These are phyloP conservation scores for Xylaria cubensis DNA, from an alignment of 495 filamentous ascomycete species.

Conservation along the genomic window DNA sequence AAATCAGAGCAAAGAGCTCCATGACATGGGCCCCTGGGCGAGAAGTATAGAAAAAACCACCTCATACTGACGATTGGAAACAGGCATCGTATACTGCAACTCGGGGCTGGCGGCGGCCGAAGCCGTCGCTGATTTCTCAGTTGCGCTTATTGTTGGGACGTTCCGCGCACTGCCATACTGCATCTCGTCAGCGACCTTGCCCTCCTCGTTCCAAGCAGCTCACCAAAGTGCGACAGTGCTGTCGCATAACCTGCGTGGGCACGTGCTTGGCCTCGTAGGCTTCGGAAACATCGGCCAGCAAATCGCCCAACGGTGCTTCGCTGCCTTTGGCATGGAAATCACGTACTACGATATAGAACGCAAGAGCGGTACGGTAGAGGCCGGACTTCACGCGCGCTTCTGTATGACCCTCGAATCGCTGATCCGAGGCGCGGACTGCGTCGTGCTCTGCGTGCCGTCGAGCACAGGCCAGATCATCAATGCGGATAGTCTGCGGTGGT, in stretches of 20 bases:
- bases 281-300: constrained; percentile 73
- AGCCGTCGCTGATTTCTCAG: constrained; percentile 69
- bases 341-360: constrained; percentile 70
- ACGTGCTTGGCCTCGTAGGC: constrained; percentile 67
- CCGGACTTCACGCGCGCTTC: constrained; percentile 56
- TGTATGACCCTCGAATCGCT: constrained; percentile 59
- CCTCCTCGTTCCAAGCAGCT: constrained; percentile 59
- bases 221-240: constrained; percentile 62
- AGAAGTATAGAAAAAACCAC: background rate
- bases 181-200: constrained; percentile 51
- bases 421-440: constrained; percentile 64
- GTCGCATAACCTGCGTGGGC: constrained; percentile 64
- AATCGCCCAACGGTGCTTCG: constrained; percentile 62
- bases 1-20: background rate
- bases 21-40: background rate
- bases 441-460: constrained; percentile 71
- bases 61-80: background rate
- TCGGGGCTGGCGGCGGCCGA: constrained; percentile 71
- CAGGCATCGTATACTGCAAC: constrained; percentile 77
- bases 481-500: constrained; percentile 52
- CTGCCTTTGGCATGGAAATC: constrained; percentile 71
- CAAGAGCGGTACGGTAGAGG: constrained; percentile 56
- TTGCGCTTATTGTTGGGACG: constrained; percentile 68
- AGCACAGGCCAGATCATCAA: constrained; percentile 62
- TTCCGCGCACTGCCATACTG: constrained; percentile 71